A percentile compares a stretch with the other conserved stretches of the same genome.
Conservation (phyloP, 1,284 basidiomycete species). For the Fomitopsis pinicola region DNA sequence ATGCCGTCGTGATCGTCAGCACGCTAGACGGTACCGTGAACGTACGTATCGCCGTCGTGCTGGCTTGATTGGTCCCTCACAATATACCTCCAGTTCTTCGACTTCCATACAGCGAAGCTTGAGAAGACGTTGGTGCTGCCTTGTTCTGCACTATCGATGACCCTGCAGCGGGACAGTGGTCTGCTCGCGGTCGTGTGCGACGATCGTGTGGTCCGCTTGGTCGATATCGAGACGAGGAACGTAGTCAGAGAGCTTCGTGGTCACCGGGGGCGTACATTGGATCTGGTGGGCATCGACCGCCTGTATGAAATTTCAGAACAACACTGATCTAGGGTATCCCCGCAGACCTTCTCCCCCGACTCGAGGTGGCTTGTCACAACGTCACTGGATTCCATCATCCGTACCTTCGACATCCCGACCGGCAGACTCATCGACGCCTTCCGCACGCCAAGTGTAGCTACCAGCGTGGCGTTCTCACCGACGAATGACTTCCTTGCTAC, state of each 20-base stretch:
- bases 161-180: conserved; percentile 82
- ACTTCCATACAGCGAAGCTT: conserved; percentile 84
- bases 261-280: conserved; percentile 77
- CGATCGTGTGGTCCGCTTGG: conserved; percentile 77
- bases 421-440: conserved; percentile 92
- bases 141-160: conserved; percentile 67
- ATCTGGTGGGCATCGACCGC: conserved; percentile 55
- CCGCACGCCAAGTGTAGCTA: conserved; percentile 85
- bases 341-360: conserved; percentile 89
- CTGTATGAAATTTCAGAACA: no score
- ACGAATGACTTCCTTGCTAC: conserved; percentile 96
- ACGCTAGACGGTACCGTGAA: conserved; percentile 88
- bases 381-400: conserved; percentile 87
- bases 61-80: neutral
- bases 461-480: conserved; percentile 89
- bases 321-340: no score
- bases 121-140: conserved; percentile 67
- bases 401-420: conserved; percentile 96
- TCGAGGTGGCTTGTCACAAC: conserved; percentile 90
- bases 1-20: conserved; percentile 76
- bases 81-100: conserved; percentile 72
- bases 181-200: conserved; percentile 85
- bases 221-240: conserved; percentile 89
- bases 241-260: conserved; percentile 86
- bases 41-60: conserved; percentile 43